These are phyloP conservation scores for Gossypium bickii DNA, from an alignment of 345 rosid species.

Conservation along the genomic window DNA sequence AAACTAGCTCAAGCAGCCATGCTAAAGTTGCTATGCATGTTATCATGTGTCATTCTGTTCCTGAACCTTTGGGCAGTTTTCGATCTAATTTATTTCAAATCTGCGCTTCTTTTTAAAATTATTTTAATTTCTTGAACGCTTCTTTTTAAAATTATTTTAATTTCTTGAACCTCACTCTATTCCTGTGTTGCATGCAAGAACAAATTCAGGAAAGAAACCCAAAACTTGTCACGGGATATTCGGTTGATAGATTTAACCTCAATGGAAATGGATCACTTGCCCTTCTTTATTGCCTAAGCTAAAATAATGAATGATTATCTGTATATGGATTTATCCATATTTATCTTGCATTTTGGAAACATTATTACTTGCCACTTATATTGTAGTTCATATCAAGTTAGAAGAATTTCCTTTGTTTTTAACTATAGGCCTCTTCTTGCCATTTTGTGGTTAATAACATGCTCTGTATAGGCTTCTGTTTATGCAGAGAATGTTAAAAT, in stretches of 20 bases:
- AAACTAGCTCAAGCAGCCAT: slow-evolving; percentile 13
- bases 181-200: not conserved
- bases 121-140: not conserved
- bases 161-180: not conserved
- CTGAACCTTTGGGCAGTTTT: not conserved
- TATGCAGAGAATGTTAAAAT: not conserved
- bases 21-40: not conserved
- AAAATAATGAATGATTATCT: not conserved
- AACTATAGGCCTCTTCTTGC: not conserved
- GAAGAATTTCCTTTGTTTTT: not conserved
- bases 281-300: not conserved
- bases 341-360: not conserved
- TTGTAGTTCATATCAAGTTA: not conserved
- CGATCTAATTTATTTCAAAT: not conserved
- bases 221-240: not conserved
- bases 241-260: not conserved
- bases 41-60: not conserved
- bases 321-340: not conserved
- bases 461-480: not conserved
- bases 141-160: not conserved
- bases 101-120: not conserved
- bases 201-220: not conserved
- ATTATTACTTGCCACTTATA: not conserved
- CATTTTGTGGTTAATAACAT: not conserved
- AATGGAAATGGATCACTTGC: not conserved